Evolutionary conservation across 1,284 basidiomycete species (phyloP).

Genomic region (Cryptococcus sp.): DNA sequence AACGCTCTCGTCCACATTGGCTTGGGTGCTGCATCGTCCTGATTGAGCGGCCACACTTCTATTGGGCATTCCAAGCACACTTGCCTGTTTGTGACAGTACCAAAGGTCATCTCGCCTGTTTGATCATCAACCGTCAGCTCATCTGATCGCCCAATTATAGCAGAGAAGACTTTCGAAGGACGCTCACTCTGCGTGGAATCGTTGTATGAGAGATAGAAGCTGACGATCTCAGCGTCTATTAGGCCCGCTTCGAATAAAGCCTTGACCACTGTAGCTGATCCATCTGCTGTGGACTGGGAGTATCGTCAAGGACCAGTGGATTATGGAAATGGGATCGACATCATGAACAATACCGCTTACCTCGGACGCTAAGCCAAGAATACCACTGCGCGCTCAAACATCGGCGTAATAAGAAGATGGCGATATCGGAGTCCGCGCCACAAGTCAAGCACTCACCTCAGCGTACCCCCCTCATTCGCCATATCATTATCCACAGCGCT

Average conservation of each 20-base stretch:
- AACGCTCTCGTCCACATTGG: slow-evolving; percentile 6
- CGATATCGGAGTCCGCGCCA: not conserved
- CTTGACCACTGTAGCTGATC: slow-evolving; percentile 10
- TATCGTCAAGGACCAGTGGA: not conserved
- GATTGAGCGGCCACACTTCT: not conserved
- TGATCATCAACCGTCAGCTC: not conserved
- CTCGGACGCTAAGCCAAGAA: slow-evolving; percentile 10
- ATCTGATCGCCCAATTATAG: no score
- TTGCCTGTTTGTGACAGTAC: slow-evolving; percentile 9
- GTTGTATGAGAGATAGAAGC: slow-evolving; percentile 11
- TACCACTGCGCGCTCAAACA: slow-evolving; percentile 1
- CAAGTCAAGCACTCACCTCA: slow-evolving; percentile 6
- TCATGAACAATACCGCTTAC: not conserved
- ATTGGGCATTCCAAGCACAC: not conserved
- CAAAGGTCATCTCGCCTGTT: slow-evolving; percentile 14
- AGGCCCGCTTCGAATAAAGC: slow-evolving; percentile 7
- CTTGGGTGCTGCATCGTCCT: slow-evolving; percentile 6
- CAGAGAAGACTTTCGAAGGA: not conserved
- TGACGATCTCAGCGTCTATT: slow-evolving; percentile 7
- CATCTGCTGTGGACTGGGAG: not conserved
- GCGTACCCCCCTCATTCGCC: not conserved
- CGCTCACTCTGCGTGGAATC: slow-evolving; percentile 8
- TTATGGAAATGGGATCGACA: no score
- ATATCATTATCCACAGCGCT: slow-evolving; percentile 7
- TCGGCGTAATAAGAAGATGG: no score